These are phyloP conservation scores for Penicillium griseofulvum DNA, from an alignment of 2,329 filamentous ascomycete species.

Conservation along the genomic window DNA sequence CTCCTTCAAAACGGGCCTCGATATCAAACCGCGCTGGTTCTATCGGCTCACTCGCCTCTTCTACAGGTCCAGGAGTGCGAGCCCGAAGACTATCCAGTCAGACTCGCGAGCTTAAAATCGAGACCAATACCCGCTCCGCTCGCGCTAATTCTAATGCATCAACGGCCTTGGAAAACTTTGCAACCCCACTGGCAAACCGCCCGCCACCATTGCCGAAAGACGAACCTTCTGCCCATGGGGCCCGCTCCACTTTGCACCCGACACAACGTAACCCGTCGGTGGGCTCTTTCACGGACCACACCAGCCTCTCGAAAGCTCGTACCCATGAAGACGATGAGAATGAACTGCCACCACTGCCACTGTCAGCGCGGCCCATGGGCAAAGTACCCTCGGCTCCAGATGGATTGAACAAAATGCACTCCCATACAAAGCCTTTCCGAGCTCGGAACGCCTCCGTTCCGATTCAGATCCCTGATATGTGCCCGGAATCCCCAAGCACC, in stretches of 20 bases:
- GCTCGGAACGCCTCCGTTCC: conserved; percentile 69
- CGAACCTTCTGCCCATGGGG: conserved; percentile 21
- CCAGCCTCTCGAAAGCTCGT: conserved; percentile 43
- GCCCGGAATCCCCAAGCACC: conserved; percentile 69
- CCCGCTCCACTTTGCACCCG: conserved; percentile 21
- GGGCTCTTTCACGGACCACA: conserved; percentile 39
- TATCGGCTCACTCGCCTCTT: conserved; percentile 21
- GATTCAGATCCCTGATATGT: conserved; percentile 57
- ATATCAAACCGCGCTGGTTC: conserved; percentile 18
- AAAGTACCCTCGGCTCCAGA: conserved; percentile 43
- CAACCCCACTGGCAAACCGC: conserved; percentile 22
- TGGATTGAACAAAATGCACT: conserved; percentile 64
- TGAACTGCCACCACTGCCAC: conserved; percentile 31
- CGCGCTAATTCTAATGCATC: conserved; percentile 22
- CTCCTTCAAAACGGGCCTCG: conserved; percentile 17
- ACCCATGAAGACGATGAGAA: conserved; percentile 45
- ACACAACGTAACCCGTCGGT: conserved; percentile 35
- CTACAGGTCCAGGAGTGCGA: conserved; percentile 56
- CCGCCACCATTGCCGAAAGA: conserved; percentile 33
- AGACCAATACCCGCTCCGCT: conserved; percentile 57
- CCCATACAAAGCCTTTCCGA: conserved; percentile 69
- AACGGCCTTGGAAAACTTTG: conserved; percentile 29
- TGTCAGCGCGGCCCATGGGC: conserved; percentile 35
- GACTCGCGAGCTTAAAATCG: conserved; percentile 83
- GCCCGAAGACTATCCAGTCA: conserved; percentile 77